Conservation (phyloP, 176 grass and related monocot genomes). For the Juncus effusus region DNA sequence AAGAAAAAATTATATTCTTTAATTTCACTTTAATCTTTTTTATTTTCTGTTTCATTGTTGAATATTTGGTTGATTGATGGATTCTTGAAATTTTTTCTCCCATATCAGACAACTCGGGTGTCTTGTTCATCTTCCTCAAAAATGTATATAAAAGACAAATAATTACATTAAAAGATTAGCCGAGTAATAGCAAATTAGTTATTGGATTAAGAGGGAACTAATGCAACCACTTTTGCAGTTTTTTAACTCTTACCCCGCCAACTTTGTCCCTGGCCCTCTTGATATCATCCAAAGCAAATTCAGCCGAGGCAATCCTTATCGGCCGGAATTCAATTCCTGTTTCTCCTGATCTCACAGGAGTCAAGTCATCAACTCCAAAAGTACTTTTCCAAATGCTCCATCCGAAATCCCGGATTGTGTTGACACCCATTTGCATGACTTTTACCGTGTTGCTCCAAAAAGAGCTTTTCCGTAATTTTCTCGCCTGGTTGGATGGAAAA, state of each 20-base stretch:
- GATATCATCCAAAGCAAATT: slow-evolving; percentile 32
- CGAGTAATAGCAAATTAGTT: too few species aligned
- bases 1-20: too few species aligned
- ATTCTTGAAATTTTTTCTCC: too few species aligned
- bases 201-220: not conserved
- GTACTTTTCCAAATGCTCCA: slow-evolving; percentile 40
- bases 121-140: too few species aligned
- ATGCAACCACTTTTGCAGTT: not conserved
- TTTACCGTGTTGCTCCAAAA: not conserved
- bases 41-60: too few species aligned
- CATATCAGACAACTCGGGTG: too few species aligned
- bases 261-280: slow-evolving; percentile 29
- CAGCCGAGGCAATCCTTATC: slow-evolving; percentile 12
- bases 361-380: slow-evolving; percentile 16
- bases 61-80: too few species aligned
- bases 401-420: slow-evolving; percentile 34
- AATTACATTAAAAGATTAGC: too few species aligned
- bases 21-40: too few species aligned
- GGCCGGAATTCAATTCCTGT: slow-evolving; percentile 30
- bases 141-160: too few species aligned
- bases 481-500: slow-evolving; percentile 19
- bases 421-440: not conserved
- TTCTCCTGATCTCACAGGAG: slow-evolving; percentile 25
- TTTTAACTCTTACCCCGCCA: slow-evolving; percentile 27
- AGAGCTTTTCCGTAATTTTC: not conserved